Conservation (phyloP, 106 monocot species). For the Dendrobium huoshanense region DNA sequence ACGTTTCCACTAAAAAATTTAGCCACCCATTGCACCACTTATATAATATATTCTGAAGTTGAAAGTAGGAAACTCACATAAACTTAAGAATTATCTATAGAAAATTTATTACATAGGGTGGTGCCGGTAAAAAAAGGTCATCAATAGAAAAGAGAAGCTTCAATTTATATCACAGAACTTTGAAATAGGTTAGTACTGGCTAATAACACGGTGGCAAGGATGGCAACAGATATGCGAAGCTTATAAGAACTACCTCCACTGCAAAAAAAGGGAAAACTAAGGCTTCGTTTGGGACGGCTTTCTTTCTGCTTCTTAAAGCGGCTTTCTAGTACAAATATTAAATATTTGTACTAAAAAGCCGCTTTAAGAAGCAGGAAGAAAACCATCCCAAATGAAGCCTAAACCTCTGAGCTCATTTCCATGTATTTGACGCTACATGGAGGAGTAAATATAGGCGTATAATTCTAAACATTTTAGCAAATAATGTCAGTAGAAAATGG, state of each 20-base stretch:
- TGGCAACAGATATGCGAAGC: not conserved
- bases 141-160: not conserved
- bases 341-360: no score
- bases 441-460: not conserved
- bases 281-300: no score
- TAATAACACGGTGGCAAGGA: not conserved
- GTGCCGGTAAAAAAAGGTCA: not conserved
- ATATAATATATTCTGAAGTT: not conserved
- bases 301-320: no score
- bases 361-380: no score
- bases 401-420: not conserved
- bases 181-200: not conserved
- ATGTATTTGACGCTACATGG: not conserved
- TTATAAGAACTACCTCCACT: not conserved
- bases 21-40: not conserved
- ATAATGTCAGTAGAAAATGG: not conserved
- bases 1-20: not conserved
- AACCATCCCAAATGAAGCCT: no score
- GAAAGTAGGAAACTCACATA: not conserved
- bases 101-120: not conserved
- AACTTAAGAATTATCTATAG: no score
- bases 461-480: conserved; percentile 1
- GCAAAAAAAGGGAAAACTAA: not conserved
- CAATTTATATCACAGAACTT: not conserved
- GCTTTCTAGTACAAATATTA: no score